These are phyloP conservation scores for Penicillium sp. DNA, from an alignment of 2,329 filamentous ascomycete species.

Conservation along the genomic window DNA sequence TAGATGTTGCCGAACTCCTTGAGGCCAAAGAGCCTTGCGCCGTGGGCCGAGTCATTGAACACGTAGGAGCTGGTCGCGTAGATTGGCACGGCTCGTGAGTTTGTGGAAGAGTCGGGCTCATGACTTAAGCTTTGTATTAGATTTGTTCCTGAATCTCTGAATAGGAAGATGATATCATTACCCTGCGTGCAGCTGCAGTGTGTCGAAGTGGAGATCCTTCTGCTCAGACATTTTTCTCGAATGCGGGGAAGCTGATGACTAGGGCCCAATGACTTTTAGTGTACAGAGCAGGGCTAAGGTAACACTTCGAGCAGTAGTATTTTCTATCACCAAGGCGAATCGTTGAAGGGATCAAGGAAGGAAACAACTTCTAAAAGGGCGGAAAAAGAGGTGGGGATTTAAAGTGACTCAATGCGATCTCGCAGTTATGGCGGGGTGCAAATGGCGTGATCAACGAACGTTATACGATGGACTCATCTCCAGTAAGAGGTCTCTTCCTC, in stretches of 20 bases:
- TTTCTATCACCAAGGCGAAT: no score
- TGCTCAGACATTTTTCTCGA: conserved; percentile 35
- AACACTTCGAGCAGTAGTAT: no score
- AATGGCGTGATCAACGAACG: not conserved
- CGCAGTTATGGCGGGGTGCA: not conserved
- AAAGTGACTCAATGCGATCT: not conserved
- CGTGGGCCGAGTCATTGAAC: conserved; percentile 96
- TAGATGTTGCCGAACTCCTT: conserved; percentile 99
- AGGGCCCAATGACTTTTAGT: not conserved
- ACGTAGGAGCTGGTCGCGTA: conserved; percentile 91
- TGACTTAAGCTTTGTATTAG: conserved; percentile 56
- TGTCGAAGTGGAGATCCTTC: conserved; percentile 65
- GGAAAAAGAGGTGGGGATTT: not conserved
- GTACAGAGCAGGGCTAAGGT: not conserved
- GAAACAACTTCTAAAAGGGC: not conserved
- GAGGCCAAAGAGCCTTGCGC: conserved; percentile 89
- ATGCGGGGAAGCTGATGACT: conserved; percentile 5
- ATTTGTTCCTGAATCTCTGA: not conserved
- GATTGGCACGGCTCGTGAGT: conserved; percentile 88
- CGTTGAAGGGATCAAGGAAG: not conserved
- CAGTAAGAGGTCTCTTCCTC: no score
- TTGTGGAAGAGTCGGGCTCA: conserved; percentile 74
- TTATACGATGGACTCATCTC: no score
- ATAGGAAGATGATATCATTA: conserved; percentile 42
- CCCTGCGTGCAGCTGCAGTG: conserved; percentile 82